Percentiles rank a stretch among this genome's conserved stretches.
phyloP scores from a whole-genome alignment of 495 filamentous ascomycete species.

The Penicillium riverlandense region DNA sequence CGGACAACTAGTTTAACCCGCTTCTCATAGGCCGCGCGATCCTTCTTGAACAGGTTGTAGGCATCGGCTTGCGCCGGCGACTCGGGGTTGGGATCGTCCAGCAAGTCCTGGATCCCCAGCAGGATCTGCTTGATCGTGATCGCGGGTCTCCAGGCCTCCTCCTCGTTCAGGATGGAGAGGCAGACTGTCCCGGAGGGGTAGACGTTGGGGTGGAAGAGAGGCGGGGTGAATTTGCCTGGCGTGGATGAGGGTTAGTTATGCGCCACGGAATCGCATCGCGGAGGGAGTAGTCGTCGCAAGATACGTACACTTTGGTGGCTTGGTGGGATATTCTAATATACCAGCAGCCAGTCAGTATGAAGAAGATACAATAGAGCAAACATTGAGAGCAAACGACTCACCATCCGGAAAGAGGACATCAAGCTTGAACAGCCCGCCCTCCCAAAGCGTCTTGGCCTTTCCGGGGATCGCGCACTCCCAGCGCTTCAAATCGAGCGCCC shows the following conservation, averaged over 20 bases:
- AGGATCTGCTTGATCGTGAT: constrained; percentile 98
- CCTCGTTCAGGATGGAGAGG: constrained; percentile 95
- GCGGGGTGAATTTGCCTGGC: constrained; percentile 90
- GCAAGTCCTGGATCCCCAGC: constrained; percentile 87
- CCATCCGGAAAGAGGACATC: constrained; percentile 91
- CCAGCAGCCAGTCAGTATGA: neutral
- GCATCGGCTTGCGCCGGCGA: constrained; percentile 96
- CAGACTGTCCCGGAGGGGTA: constrained; percentile 98
- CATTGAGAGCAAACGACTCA: constrained; percentile 34
- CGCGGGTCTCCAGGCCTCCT: constrained; percentile 96
- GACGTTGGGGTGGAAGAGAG: constrained; percentile 97
- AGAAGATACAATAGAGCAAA: too few species aligned
- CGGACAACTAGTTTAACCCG: constrained; percentile 79
- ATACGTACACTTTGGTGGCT: constrained; percentile 89
- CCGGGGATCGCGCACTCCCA: constrained; percentile 97
- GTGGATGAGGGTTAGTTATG: constrained; percentile 1
- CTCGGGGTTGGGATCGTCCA: constrained; percentile 95
- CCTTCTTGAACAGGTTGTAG: constrained; percentile 94
- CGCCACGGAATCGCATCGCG: neutral
- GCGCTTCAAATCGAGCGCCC: constrained; percentile 82
- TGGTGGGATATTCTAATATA: constrained; percentile 87
- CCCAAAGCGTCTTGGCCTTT: constrained; percentile 94
- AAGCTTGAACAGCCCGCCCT: constrained; percentile 91
- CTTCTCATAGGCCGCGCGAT: constrained; percentile 77
- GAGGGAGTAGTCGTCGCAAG: neutral